phyloP scores from a whole-genome alignment of 495 filamentous ascomycete genomes.

The Amphirosellinia nigrospora region DNA sequence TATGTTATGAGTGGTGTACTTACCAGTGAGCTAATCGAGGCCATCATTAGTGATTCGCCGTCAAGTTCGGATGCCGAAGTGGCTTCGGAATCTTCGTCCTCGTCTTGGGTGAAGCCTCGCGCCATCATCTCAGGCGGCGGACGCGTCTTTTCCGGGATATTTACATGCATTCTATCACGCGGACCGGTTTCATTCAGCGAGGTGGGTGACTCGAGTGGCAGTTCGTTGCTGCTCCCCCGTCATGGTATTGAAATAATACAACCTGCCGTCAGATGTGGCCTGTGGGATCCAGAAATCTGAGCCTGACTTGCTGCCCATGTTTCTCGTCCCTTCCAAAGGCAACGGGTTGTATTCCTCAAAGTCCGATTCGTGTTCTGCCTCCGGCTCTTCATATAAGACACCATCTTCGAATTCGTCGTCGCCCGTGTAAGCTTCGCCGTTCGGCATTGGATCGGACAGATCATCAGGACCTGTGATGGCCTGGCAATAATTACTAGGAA shows the following conservation, averaged over 20 bases:
- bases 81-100: constrained; percentile 78
- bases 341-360: constrained; percentile 64
- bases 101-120: constrained; percentile 79
- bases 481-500: constrained; percentile 97
- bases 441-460: constrained; percentile 58
- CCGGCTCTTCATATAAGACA: constrained; percentile 51
- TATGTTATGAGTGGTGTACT: constrained; percentile 29
- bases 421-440: constrained; percentile 71
- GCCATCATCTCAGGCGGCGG: constrained; percentile 94
- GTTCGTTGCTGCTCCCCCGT: constrained; percentile 92
- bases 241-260: constrained; percentile 98
- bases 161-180: constrained; percentile 83
- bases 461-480: constrained; percentile 79
- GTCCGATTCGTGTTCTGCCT: constrained; percentile 69
- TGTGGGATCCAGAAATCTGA: constrained; percentile 99
- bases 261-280: constrained; percentile 86
- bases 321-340: constrained; percentile 69
- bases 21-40: constrained; percentile 59
- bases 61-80: constrained; percentile 89
- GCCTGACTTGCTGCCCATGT: constrained; percentile 75
- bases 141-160: constrained; percentile 86
- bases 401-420: constrained; percentile 70
- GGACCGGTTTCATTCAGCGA: constrained; percentile 83
- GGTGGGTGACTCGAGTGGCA: constrained; percentile 89
- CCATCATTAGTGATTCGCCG: constrained; percentile 58